A percentile compares a stretch with the other conserved stretches of the same genome.
These are phyloP conservation scores for Xanthoconium stramineum DNA, from an alignment of 768 basidiomycete species.

Conservation along the genomic window DNA sequence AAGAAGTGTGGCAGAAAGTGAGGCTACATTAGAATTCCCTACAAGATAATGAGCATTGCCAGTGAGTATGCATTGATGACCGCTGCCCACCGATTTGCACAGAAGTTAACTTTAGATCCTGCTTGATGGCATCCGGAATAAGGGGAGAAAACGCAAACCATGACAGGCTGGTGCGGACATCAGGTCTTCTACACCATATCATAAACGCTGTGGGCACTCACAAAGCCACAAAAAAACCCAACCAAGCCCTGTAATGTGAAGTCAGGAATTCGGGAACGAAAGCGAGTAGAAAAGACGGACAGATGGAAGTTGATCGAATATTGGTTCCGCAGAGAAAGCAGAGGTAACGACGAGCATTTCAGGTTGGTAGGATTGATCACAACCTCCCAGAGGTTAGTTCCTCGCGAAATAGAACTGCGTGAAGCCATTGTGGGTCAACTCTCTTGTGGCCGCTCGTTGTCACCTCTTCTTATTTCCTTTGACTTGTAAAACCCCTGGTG, in stretches of 20 bases:
- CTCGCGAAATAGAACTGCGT: background rate
- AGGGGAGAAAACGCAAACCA: conserved; percentile 64
- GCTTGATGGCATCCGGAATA: conserved; percentile 52
- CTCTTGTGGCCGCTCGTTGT: background rate
- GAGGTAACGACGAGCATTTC: conserved; percentile 4
- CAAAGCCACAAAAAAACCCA: conserved; percentile 7
- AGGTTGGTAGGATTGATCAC: conserved; percentile 4
- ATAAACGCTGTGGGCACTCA: background rate
- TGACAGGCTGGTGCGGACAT: conserved; percentile 26
- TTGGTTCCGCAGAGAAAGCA: conserved; percentile 1
- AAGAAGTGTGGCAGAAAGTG: conserved; percentile 45
- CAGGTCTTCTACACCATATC: background rate
- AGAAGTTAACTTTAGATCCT: conserved; percentile 47
- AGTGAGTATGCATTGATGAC: background rate
- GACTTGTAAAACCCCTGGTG: too few relatives aligned
- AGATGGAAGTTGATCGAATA: conserved; percentile 8
- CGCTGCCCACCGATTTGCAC: conserved; percentile 39
- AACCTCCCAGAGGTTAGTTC: conserved; percentile 8
- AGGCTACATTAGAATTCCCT: conserved; percentile 50
- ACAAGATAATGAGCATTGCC: background rate
- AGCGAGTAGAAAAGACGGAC: background rate
- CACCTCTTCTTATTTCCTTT: background rate
- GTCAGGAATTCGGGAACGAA: background rate
- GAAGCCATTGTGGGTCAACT: conserved; percentile 5
- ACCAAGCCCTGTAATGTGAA: background rate